These are phyloP conservation scores for Brassica napus DNA, from an alignment of 345 rosid genomes.

Conservation along the genomic window DNA sequence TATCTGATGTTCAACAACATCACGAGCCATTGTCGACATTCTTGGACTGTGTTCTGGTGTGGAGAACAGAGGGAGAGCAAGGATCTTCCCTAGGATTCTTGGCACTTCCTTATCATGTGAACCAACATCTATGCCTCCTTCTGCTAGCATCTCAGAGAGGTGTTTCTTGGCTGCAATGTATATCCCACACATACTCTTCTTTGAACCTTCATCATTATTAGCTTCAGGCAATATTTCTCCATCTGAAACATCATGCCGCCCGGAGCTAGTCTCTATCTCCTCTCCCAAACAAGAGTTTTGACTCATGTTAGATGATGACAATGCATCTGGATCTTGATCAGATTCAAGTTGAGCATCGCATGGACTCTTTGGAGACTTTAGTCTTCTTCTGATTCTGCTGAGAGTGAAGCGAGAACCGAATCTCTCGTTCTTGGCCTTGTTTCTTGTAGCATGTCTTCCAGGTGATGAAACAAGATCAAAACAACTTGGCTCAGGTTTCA, in stretches of 20 bases:
- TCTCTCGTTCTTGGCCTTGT: slow-evolving; percentile 61
- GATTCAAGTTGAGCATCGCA: slow-evolving; percentile 54
- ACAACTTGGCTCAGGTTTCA: slow-evolving; percentile 56
- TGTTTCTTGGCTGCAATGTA: slow-evolving; percentile 90
- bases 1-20: slow-evolving; percentile 19
- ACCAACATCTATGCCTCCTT: slow-evolving; percentile 47
- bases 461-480: slow-evolving; percentile 40
- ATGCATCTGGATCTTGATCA: slow-evolving; percentile 62
- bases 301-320: slow-evolving; percentile 40
- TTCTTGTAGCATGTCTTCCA: slow-evolving; percentile 45
- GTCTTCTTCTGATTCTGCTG: slow-evolving; percentile 45
- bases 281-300: slow-evolving; percentile 25
- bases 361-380: slow-evolving; percentile 51
- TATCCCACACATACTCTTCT: slow-evolving; percentile 62
- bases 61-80: slow-evolving; percentile 70
- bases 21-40: slow-evolving; percentile 26
- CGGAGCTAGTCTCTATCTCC: slow-evolving; percentile 47
- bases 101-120: slow-evolving; percentile 52
- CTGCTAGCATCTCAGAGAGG: slow-evolving; percentile 74
- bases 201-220: slow-evolving; percentile 44
- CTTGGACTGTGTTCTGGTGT: slow-evolving; percentile 74
- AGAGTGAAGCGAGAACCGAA: slow-evolving; percentile 49
- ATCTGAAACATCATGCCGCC: slow-evolving; percentile 46
- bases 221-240: slow-evolving; percentile 60
- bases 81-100: slow-evolving; percentile 77